Conservation (phyloP, 1,284 basidiomycete genomes). For the Malassezia dermatis region DNA sequence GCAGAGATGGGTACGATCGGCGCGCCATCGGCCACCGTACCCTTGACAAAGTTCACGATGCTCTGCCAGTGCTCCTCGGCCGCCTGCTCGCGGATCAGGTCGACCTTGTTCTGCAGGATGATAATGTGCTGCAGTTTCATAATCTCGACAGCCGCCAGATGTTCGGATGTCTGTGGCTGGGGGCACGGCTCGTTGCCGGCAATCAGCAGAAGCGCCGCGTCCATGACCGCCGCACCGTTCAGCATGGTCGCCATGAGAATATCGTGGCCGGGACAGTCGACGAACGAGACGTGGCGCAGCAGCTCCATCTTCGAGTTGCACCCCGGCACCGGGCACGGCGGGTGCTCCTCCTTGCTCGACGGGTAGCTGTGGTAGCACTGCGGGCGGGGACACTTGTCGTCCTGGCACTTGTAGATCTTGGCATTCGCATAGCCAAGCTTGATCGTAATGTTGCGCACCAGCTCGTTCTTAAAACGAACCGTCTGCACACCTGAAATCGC, state of each 20-base stretch:
- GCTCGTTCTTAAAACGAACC: conserved; percentile 94
- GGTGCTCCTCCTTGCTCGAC: conserved; percentile 84
- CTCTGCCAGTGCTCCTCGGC: conserved; percentile 47
- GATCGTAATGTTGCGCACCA: conserved; percentile 83
- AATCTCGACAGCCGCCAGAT: conserved; percentile 95
- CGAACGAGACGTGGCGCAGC: conserved; percentile 71
- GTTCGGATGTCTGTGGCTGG: conserved; percentile 96
- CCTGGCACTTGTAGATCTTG: conserved; percentile 98
- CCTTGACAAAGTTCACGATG: conserved; percentile 45
- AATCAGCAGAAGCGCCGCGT: conserved; percentile 85
- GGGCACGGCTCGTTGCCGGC: conserved; percentile 98
- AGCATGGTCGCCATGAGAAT: conserved; percentile 98
- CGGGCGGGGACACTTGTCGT: conserved; percentile 79
- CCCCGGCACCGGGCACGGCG: conserved; percentile 82
- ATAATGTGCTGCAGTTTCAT: conserved; percentile 98
- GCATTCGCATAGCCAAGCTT: conserved; percentile 97
- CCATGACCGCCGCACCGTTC: conserved; percentile 98
- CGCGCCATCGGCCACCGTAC: conserved; percentile 88
- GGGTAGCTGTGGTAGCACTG: conserved; percentile 88
- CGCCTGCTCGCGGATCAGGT: conserved; percentile 44
- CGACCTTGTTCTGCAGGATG: conserved; percentile 63
- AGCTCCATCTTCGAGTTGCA: conserved; percentile 84
- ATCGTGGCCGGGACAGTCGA: conserved; percentile 58
- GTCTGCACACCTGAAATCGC: conserved; percentile 99
- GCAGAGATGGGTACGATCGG: conserved; percentile 98